These are phyloP conservation scores for Peronospora destructor DNA, from an alignment of 352 stramenopile species.

Conservation along the genomic window DNA sequence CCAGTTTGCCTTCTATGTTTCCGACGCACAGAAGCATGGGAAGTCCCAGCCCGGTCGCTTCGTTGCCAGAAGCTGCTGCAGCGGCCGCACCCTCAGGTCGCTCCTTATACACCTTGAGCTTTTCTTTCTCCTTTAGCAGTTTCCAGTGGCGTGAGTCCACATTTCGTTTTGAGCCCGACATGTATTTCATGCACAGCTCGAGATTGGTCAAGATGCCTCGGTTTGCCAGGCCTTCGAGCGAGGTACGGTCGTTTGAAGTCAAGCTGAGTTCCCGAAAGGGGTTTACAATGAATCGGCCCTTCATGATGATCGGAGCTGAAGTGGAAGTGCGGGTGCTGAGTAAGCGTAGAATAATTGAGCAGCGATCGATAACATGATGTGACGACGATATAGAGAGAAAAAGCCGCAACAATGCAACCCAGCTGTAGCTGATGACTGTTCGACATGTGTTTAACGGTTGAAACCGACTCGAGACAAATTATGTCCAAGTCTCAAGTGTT, in stretches of 20 bases:
- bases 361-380: background rate
- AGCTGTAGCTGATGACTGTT: background rate
- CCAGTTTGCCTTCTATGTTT: conserved; percentile 22
- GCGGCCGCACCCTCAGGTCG: conserved; percentile 3
- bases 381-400: background rate
- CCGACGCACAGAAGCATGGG: conserved; percentile 28
- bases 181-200: conserved; percentile 18
- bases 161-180: conserved; percentile 16
- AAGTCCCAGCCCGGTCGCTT: conserved; percentile 13
- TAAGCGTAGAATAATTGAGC: conserved; percentile 6
- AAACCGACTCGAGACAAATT: background rate
- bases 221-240: conserved; percentile 24
- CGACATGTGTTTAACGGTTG: background rate
- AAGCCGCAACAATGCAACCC: background rate
- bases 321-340: background rate
- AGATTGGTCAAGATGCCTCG: conserved; percentile 20
- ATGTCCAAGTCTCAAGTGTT: background rate
- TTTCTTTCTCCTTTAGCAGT: conserved; percentile 21
- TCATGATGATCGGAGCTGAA: conserved; percentile 17
- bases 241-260: conserved; percentile 8
- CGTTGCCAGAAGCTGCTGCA: conserved; percentile 3
- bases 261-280: conserved; percentile 26
- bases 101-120: conserved; percentile 23
- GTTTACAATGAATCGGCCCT: conserved; percentile 30
- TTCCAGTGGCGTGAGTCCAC: conserved; percentile 27